Base-by-base conservation (phyloP, 78 protist species). In the Chrysochromulina parva region DNA sequence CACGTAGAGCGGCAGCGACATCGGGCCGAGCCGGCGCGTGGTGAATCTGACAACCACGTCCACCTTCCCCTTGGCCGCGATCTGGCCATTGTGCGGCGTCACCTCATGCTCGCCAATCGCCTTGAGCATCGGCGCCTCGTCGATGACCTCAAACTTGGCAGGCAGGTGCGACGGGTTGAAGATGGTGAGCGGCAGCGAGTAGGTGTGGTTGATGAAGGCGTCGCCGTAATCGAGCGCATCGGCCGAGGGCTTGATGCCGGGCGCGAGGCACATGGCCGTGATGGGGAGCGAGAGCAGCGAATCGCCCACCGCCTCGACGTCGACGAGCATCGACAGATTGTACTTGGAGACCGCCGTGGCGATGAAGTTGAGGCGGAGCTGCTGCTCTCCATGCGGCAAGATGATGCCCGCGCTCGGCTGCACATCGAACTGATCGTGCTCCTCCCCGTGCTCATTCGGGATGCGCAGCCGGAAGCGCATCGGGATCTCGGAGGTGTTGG, bases 401-500 rank as follows among this genome's bases (percentile, higher is more conserved):
- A 95, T 17, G 28, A n/a, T 19, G 6, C 93, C 93, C 0, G 76
- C 19, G 20, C 76, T n/a, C 7, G 97, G 97, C 17, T 69, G 38
- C 47, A 92, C 17, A 22, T 78, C 89, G 74, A 95, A 92, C 85
- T 95, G 95, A 6, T 78, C 65, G 26, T 76, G 28, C 26, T n/a
- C 26, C 16, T 2, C 20, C 2, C 47, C 2, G 48, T 52, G 50
- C 65, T 91, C 95, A 22, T 73, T 88, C 3, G 94, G 94, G 10
- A 95, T 55, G 65, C 94, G 88, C 14, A 95, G 82, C 50, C 26
- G 6, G 85, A 60, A 93, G 48, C 69, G 84, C 89, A 95, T 81
- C 50, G 95, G 94, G 86, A 95, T 93, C n/a, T 93, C 94, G 54
- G 92, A 84, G 22, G 97, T 92, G 92, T 95, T 95, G 85, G 17